Evolutionary conservation across 805 yeast genomes (phyloP).

Genomic region (Pichia eremophila): DNA sequence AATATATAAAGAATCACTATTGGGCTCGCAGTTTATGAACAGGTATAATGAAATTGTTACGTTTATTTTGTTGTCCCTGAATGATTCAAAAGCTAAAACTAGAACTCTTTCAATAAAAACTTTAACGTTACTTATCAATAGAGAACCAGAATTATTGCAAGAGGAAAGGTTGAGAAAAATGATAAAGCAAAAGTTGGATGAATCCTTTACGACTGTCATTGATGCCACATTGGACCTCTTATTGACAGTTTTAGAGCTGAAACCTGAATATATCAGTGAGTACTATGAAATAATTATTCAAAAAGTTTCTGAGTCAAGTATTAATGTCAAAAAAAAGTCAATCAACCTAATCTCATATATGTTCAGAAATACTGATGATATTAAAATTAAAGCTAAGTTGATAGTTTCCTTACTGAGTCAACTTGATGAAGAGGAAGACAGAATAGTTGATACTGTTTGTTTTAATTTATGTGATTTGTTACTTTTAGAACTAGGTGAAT

Average conservation of each 20-base stretch:
- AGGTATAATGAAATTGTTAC: constrained; percentile 46
- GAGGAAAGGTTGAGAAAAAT: constrained; percentile 43
- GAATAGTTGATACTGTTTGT: constrained; percentile 35
- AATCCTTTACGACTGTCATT: constrained; percentile 61
- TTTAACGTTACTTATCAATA: constrained; percentile 43
- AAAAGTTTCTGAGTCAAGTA: constrained; percentile 48
- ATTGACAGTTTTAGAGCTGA: constrained; percentile 34
- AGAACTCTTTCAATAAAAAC: constrained; percentile 60
- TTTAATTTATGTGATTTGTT: constrained; percentile 29
- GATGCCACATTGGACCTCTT: constrained; percentile 69
- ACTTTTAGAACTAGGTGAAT: constrained; percentile 17
- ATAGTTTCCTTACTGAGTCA: constrained; percentile 44
- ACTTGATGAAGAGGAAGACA: constrained; percentile 64
- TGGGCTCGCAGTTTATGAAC: constrained; percentile 25
- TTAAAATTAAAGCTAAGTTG: constrained; percentile 30
- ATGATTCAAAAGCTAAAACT: constrained; percentile 40
- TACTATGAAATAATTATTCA: constrained; percentile 43
- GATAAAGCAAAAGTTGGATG: constrained; percentile 42
- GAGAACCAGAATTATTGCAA: constrained; percentile 42
- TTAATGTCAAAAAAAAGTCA: constrained; percentile 56
- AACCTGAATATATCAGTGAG: constrained; percentile 36
- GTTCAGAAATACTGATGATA: constrained; percentile 29
- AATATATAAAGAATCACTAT: constrained; percentile 19
- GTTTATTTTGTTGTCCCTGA: constrained; percentile 39
- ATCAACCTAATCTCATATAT: constrained; percentile 41